Evolutionary conservation across 768 basidiomycete genomes (phyloP).

Genomic region (Melanogaster broomeanus): DNA sequence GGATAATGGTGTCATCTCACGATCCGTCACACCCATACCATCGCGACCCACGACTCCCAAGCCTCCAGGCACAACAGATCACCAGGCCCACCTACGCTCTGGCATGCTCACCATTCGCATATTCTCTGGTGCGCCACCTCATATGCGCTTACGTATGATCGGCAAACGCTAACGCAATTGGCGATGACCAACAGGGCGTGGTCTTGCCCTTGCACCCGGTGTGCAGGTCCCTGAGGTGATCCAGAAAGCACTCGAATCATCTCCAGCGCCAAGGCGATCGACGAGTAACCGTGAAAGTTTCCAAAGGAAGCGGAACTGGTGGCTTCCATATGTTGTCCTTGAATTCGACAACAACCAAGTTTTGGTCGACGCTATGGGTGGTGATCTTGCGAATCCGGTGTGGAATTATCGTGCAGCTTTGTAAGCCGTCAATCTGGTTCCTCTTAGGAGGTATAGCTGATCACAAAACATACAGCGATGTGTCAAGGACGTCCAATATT

Average conservation of each 20-base stretch:
- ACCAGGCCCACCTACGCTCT: slow-evolving; percentile 62
- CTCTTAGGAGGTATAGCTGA: neutral
- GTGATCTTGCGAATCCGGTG: slow-evolving; percentile 84
- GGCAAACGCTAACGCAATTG: neutral
- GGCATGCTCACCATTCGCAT: slow-evolving; percentile 96
- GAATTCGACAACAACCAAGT: slow-evolving; percentile 99
- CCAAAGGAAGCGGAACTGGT: slow-evolving; percentile 91
- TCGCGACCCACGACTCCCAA: slow-evolving; percentile 82
- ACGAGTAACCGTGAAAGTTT: slow-evolving; percentile 86
- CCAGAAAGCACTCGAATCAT: slow-evolving; percentile 72
- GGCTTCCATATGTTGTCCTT: slow-evolving; percentile 96
- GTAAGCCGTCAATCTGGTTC: slow-evolving; percentile 48
- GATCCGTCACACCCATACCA: slow-evolving; percentile 80
- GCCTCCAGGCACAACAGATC: slow-evolving; percentile 50
- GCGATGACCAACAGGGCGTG: slow-evolving; percentile 55
- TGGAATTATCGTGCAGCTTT: slow-evolving; percentile 98
- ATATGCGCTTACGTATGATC: slow-evolving; percentile 12
- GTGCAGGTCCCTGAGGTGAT: slow-evolving; percentile 82
- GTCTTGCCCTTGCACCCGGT: slow-evolving; percentile 77
- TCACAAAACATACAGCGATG: slow-evolving; percentile 64
- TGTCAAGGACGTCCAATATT: slow-evolving; percentile 91
- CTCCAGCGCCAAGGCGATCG: slow-evolving; percentile 53
- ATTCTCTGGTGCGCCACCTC: slow-evolving; percentile 70
- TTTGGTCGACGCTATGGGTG: slow-evolving; percentile 92
- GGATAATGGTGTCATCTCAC: slow-evolving; percentile 70